These are phyloP conservation scores for Stemphylium lycopersici DNA, from an alignment of 2,329 filamentous ascomycete genomes.

Conservation along the genomic window DNA sequence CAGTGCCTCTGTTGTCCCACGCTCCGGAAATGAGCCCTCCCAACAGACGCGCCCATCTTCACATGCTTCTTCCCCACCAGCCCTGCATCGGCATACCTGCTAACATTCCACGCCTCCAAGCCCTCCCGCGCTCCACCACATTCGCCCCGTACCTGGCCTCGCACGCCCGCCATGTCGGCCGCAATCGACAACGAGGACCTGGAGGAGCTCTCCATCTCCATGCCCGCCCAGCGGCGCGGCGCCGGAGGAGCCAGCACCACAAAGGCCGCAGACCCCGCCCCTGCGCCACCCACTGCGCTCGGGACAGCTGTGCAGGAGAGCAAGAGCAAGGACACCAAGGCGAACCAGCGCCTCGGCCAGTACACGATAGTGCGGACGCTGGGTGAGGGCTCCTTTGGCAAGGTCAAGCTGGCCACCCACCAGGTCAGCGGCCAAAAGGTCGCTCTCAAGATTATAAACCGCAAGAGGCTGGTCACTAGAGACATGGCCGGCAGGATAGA, in stretches of 20 bases:
- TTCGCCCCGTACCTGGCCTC: background rate
- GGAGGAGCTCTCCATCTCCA: conserved; percentile 71
- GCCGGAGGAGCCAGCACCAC: conserved; percentile 33
- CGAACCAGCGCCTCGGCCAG: conserved; percentile 85
- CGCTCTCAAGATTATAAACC: conserved; percentile 95
- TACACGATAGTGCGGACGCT: conserved; percentile 91
- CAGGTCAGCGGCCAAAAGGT: conserved; percentile 93
- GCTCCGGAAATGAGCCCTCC: conserved; percentile 1
- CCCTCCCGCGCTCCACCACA: conserved; percentile 1
- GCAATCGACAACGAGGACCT: conserved; percentile 77
- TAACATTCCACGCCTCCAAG: conserved; percentile 7
- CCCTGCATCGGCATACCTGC: conserved; percentile 16
- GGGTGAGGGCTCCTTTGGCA: conserved; percentile 96
- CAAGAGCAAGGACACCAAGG: conserved; percentile 61
- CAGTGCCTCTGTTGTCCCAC: background rate
- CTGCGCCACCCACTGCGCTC: conserved; percentile 33
- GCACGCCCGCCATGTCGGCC: conserved; percentile 43
- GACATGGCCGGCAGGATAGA: conserved; percentile 99
- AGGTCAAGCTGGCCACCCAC: conserved; percentile 96
- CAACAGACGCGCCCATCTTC: conserved; percentile 2
- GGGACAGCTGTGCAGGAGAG: conserved; percentile 37
- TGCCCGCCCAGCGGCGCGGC: conserved; percentile 67
- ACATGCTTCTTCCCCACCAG: conserved; percentile 6
- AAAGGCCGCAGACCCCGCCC: conserved; percentile 43
- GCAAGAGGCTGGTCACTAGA: conserved; percentile 92